Evolutionary conservation across 1,139 yeast species (phyloP).

Genomic region (Saccharomyces hybrid): DNA sequence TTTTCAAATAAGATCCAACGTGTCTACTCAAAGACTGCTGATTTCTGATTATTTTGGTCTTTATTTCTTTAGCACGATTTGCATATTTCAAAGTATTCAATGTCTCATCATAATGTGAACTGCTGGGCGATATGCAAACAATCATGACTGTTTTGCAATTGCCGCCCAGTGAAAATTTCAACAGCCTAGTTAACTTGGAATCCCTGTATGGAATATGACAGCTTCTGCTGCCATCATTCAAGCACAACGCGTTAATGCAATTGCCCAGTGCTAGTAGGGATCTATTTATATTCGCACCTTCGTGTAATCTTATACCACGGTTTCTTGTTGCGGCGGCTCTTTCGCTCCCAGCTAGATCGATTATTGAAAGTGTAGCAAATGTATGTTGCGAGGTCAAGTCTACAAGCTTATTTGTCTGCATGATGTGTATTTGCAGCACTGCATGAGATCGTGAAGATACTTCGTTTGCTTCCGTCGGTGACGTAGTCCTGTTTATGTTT

Average conservation of each 20-base stretch:
- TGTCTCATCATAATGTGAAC: slow-evolving; percentile 84
- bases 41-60: slow-evolving; percentile 70
- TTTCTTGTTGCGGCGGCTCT: slow-evolving; percentile 85
- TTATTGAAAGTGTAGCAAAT: slow-evolving; percentile 73
- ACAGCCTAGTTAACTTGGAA: slow-evolving; percentile 74
- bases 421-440: slow-evolving; percentile 71
- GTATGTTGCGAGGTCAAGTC: slow-evolving; percentile 61
- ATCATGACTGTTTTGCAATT: slow-evolving; percentile 94
- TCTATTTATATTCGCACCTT: slow-evolving; percentile 88
- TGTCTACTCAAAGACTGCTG: slow-evolving; percentile 74
- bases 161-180: slow-evolving; percentile 86
- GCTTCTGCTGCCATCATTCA: slow-evolving; percentile 18
- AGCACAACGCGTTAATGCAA: slow-evolving; percentile 83
- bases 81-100: slow-evolving; percentile 86
- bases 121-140: slow-evolving; percentile 84
- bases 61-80: slow-evolving; percentile 81
- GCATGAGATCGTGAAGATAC: slow-evolving; percentile 92
- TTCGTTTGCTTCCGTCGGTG: slow-evolving; percentile 86
- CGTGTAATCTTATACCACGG: slow-evolving; percentile 68
- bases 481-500: slow-evolving; percentile 66
- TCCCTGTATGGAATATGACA: slow-evolving; percentile 86
- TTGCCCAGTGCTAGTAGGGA: slow-evolving; percentile 85
- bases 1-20: slow-evolving; percentile 77
- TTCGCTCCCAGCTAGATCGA: slow-evolving; percentile 92
- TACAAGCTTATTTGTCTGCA: slow-evolving; percentile 49